Conservation (phyloP, 164 flowering plant species). For the Dillenia suffruticosa region DNA sequence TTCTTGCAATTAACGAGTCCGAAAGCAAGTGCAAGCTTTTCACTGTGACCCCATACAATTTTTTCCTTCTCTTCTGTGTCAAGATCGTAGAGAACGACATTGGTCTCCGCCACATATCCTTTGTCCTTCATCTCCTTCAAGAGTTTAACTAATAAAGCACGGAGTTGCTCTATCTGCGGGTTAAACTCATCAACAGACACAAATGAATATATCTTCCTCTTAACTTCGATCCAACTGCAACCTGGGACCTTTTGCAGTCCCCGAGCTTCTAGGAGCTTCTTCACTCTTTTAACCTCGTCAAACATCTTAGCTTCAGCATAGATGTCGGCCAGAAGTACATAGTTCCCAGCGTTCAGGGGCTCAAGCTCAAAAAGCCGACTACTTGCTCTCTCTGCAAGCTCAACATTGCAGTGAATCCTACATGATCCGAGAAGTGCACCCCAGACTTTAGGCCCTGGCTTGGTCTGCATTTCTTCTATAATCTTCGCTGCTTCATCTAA, state of each 20-base stretch:
- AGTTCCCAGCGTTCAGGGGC: slow-evolving; percentile 73
- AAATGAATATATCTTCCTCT: slow-evolving; percentile 48
- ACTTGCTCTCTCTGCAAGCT: slow-evolving; percentile 68
- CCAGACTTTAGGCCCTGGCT: slow-evolving; percentile 74
- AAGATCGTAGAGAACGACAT: slow-evolving; percentile 64
- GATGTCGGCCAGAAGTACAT: slow-evolving; percentile 67
- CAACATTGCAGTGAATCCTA: slow-evolving; percentile 66
- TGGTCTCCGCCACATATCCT: slow-evolving; percentile 69
- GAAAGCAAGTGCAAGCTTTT: slow-evolving; percentile 75
- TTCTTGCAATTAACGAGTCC: slow-evolving; percentile 61
- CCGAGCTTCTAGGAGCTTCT: slow-evolving; percentile 39
- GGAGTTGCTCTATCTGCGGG: slow-evolving; percentile 52
- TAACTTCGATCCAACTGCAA: slow-evolving; percentile 66
- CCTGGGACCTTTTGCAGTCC: slow-evolving; percentile 61
- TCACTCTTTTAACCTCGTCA: slow-evolving; percentile 60
- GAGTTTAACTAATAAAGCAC: slow-evolving; percentile 45
- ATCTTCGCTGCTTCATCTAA: slow-evolving; percentile 64
- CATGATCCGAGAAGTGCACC: slow-evolving; percentile 78
- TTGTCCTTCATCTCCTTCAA: slow-evolving; percentile 61
- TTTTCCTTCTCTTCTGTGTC: slow-evolving; percentile 57
- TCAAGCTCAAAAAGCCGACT: slow-evolving; percentile 62
- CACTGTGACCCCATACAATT: slow-evolving; percentile 75
- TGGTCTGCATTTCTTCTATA: slow-evolving; percentile 52
- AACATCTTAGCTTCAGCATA: slow-evolving; percentile 65
- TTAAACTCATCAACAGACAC: slow-evolving; percentile 52